Evolutionary conservation across 805 yeast genomes (phyloP), one percentile per base, ranked within the genome.

Genomic region (Metschnikowia peoriensis): DNA sequence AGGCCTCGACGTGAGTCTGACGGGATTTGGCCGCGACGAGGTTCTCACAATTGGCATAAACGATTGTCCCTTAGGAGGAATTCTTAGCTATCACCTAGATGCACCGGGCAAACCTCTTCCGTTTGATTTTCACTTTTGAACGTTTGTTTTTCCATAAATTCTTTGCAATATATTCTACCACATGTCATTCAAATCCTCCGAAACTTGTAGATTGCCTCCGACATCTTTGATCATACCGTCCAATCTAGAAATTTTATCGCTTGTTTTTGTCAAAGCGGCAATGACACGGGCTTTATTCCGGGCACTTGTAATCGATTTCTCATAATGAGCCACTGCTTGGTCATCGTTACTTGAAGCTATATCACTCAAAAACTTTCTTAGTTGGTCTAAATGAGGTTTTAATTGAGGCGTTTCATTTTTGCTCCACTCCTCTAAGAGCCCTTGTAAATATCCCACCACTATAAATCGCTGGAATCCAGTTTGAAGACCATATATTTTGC

Each of bases 401-500:
- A 46, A 22, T 28, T 14, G 46, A 5, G 46, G 49, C 5, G 7
- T 14, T 8, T 41, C 46, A 22, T 8, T 9, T 8, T 46, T 37
- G 16, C 62, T 46, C 76, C 84, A 69, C 7, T 68, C 63, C 14
- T 69, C 67, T 17, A 80, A 64, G 40, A 85, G 61, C 15, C 87
- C 84, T 50, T 76, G 65, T 39, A 86, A 74, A 51, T 88, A 84
- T 0, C 97, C 97, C 1, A 91, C 64, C 0, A 88, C 64, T 1
- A 89, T 58, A 60, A 81, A 85, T 53, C 88, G 69, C 66, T 87
- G 94, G 61, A 83, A 86, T 0, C 89, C 90, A 0, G 88, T 84
- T 63, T 87, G 94, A 41, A 84, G 76, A 0, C 98, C 98, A 58
- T 83, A 85, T 62, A 89, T 90, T 62, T 85, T 86, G 1, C 97